Evolutionary conservation across 768 basidiomycete species (phyloP).

Genomic region (Pleurotus tuoliensis): DNA sequence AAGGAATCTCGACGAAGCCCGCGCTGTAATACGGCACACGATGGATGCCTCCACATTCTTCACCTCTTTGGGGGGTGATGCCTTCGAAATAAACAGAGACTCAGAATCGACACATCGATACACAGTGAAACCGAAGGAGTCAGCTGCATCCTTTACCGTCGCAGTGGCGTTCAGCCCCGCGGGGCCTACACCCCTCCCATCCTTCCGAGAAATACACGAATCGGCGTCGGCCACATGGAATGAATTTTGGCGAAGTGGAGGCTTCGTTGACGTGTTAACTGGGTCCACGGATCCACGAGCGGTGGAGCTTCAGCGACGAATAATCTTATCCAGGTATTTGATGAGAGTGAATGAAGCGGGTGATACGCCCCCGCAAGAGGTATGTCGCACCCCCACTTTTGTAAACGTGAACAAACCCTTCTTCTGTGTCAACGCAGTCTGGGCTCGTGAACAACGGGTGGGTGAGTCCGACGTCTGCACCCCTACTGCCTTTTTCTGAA

Average conservation of each 20-base stretch:
- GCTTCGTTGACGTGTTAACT: constrained; percentile 50
- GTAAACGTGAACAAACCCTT: not conserved
- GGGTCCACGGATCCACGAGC: constrained; percentile 47
- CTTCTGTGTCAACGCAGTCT: constrained; percentile 29
- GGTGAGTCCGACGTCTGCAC: constrained; percentile 28
- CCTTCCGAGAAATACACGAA: constrained; percentile 19
- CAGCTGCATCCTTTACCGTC: constrained; percentile 28
- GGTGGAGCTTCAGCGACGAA: constrained; percentile 51
- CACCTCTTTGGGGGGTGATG: constrained; percentile 38
- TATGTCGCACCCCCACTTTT: constrained; percentile 17
- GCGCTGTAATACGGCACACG: constrained; percentile 39
- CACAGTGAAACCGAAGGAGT: constrained; percentile 31
- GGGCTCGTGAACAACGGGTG: constrained; percentile 55
- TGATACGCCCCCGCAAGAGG: constrained; percentile 54
- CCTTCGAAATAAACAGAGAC: constrained; percentile 37
- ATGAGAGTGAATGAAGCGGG: constrained; percentile 59
- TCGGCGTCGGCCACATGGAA: constrained; percentile 41
- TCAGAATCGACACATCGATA: constrained; percentile 43
- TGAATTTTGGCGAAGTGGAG: constrained; percentile 42
- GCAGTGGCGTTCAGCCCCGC: constrained; percentile 28
- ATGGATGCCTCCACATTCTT: constrained; percentile 36
- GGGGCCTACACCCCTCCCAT: constrained; percentile 14
- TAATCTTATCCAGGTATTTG: constrained; percentile 52
- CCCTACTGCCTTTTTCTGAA: not conserved
- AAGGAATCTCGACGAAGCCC: constrained; percentile 10